Percentiles rank a stretch among this genome's conserved stretches.
phyloP scores from a whole-genome alignment of 2,329 filamentous ascomycete species.

The Clonostachys chloroleuca region DNA sequence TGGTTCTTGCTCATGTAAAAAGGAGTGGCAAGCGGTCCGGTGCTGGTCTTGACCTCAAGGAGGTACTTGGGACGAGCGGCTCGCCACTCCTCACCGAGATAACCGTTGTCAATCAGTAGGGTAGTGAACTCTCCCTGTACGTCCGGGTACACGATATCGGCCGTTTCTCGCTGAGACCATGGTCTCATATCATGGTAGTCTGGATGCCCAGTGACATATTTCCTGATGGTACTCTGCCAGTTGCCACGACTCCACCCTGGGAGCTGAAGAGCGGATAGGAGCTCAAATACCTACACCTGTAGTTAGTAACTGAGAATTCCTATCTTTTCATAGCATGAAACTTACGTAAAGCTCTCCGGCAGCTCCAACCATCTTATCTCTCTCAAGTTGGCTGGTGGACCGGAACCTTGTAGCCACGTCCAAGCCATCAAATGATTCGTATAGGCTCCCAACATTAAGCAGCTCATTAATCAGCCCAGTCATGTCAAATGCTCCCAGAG shows the following conservation, averaged over 20 bases:
- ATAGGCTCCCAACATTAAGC: too few relatives aligned
- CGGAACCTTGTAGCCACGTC: constrained; percentile 6
- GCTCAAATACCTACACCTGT: background rate
- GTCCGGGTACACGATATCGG: constrained; percentile 42
- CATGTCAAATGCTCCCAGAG: background rate
- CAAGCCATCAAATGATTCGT: constrained; percentile 4
- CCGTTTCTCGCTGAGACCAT: constrained; percentile 36
- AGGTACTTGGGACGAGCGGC: constrained; percentile 28
- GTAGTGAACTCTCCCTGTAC: constrained; percentile 20
- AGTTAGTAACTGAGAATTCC: background rate
- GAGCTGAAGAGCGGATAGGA: constrained; percentile 7
- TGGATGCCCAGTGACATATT: constrained; percentile 27
- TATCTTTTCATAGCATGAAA: background rate
- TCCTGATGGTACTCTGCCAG: constrained; percentile 44
- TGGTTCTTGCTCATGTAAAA: constrained; percentile 44
- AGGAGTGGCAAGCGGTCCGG: constrained; percentile 21
- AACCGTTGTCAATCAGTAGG: constrained; percentile 23
- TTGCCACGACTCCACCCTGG: constrained; percentile 28
- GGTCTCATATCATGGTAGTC: constrained; percentile 29
- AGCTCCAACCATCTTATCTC: constrained; percentile 13
- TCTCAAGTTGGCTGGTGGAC: constrained; percentile 10
- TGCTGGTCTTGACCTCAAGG: constrained; percentile 48
- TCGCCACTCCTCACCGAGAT: constrained; percentile 16
- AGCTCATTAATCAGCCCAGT: background rate
- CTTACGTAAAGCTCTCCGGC: constrained; percentile 15